Base-by-base conservation (phyloP, 1,284 basidiomycete species). In the Cryptococcus sp. region DNA sequence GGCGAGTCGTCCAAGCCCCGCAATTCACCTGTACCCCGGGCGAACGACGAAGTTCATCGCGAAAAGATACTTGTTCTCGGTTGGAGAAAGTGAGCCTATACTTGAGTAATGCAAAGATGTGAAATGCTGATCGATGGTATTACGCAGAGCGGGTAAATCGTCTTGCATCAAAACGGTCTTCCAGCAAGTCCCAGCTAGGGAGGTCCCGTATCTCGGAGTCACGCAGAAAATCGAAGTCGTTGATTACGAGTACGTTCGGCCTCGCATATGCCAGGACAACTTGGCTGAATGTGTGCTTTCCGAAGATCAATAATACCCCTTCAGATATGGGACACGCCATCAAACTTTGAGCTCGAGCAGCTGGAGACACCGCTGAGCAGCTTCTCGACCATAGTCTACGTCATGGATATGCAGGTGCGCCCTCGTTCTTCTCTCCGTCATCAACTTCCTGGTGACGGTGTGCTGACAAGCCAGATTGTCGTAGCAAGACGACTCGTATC, bases 291-390 rank as follows among this genome's bases (percentile, higher is more conserved):
- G 45, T 45, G 23, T 42, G 40, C 1, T 45, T 11, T n/a, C 17
- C 23, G 13, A 72, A 95, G 93, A 77, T 89, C 92, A 41, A 88
- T 97, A 64, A 87, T 96, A 57, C 90, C 91, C 1, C 85, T 98
- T 23, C 90, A 97, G 74, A 86, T 98, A 72, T 97, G 93, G 91
- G 94, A 98, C 73, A 91, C 91, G 62, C 95, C 95, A 0, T 90
- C 91, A 27, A 90, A 88, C 58, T 85, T 87, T 54, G 87, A 90
- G 5, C 83, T 88, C 3, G 88, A 91, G 27, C 85, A 86, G 19
- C 82, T 93, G 22, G 88, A 87, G 19, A 84, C 84, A 1, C 84
- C 88, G 1, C 81, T 93, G 23, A 84, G 85, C 45, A 83, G 88
- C 35, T 92, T 93, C 70, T 84, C 88, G 0, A 86, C 87, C 0